phyloP scores from a whole-genome alignment of 495 filamentous ascomycete species.

The Bathelium albidoporum region DNA sequence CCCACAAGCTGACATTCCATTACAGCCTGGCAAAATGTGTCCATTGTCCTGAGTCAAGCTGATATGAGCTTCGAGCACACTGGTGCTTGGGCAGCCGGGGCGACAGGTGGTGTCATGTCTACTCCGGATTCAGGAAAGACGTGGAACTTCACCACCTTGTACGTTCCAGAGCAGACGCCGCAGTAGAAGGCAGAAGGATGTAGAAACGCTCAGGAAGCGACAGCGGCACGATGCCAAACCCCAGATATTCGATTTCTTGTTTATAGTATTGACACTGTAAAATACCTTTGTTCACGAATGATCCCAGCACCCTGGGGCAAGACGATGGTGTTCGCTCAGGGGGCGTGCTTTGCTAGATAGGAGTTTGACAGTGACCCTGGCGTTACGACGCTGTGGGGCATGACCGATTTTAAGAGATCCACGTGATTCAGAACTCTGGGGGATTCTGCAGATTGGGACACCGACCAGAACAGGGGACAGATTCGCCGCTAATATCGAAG shows the following conservation, averaged over 20 bases:
- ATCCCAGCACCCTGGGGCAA: background rate
- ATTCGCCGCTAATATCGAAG: too few species aligned
- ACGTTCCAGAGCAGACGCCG: background rate
- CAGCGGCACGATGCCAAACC: background rate
- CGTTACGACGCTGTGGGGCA: too few species aligned
- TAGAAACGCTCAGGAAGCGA: background rate
- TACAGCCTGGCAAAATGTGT: constrained; percentile 1
- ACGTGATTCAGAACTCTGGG: too few species aligned
- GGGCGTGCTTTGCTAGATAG: background rate
- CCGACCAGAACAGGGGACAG: too few species aligned
- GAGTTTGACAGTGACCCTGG: background rate
- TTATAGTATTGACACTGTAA: background rate
- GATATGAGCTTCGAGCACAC: constrained; percentile 1
- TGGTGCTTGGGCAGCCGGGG: background rate
- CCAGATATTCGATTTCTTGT: background rate
- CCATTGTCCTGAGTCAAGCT: background rate
- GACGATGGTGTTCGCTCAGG: background rate
- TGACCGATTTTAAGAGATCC: too few species aligned
- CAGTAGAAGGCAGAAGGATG: background rate
- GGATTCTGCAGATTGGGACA: too few species aligned
- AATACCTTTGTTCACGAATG: background rate
- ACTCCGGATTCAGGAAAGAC: background rate
- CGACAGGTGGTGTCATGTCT: background rate
- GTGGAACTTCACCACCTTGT: background rate
- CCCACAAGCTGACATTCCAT: background rate